Percentiles rank a stretch among this genome's conserved stretches.
Conservation (phyloP, 2,329 filamentous ascomycete species). For the Emmonsiellopsis sp. region DNA sequence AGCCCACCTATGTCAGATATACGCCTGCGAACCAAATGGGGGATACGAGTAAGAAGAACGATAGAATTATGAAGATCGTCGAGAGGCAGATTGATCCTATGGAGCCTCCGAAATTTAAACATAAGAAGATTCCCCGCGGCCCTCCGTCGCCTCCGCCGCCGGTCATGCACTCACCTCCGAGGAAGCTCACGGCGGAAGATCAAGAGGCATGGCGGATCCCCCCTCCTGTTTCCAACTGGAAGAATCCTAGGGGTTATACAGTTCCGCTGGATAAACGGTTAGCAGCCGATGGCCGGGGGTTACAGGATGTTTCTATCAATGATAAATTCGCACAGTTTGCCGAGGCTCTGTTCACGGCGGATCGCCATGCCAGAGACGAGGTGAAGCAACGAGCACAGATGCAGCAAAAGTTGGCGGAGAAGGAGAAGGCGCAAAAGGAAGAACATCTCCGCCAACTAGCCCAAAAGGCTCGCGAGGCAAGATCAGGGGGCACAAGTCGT, state of each 20-base stretch:
- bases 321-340: slow-evolving; percentile 97
- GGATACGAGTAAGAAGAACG: slow-evolving; percentile 72
- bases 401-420: slow-evolving; percentile 93
- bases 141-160: slow-evolving; percentile 88
- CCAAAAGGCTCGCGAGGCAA: slow-evolving; percentile 83
- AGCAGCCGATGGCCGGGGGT: slow-evolving; percentile 80
- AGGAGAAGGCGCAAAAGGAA: slow-evolving; percentile 91
- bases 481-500: slow-evolving; percentile 44
- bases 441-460: slow-evolving; percentile 81
- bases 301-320: slow-evolving; percentile 93
- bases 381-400: slow-evolving; percentile 85
- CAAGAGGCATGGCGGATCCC: slow-evolving; percentile 93
- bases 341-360: slow-evolving; percentile 87
- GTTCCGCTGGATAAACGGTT: slow-evolving; percentile 91
- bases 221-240: slow-evolving; percentile 94
- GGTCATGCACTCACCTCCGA: slow-evolving; percentile 86
- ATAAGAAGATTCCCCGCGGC: slow-evolving; percentile 93
- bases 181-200: slow-evolving; percentile 92
- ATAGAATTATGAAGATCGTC: slow-evolving; percentile 97
- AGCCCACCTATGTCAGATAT: slow-evolving; percentile 90
- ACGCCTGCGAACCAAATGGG: slow-evolving; percentile 97
- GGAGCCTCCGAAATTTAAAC: slow-evolving; percentile 97
- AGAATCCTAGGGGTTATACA: slow-evolving; percentile 97
- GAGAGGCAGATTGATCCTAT: slow-evolving; percentile 88
- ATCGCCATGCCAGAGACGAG: slow-evolving; percentile 89